Percentiles rank a stretch among this genome's conserved stretches.
Evolutionary conservation across 305 asterid species (phyloP).

Genomic region (Stenogyne calaminthoides): DNA sequence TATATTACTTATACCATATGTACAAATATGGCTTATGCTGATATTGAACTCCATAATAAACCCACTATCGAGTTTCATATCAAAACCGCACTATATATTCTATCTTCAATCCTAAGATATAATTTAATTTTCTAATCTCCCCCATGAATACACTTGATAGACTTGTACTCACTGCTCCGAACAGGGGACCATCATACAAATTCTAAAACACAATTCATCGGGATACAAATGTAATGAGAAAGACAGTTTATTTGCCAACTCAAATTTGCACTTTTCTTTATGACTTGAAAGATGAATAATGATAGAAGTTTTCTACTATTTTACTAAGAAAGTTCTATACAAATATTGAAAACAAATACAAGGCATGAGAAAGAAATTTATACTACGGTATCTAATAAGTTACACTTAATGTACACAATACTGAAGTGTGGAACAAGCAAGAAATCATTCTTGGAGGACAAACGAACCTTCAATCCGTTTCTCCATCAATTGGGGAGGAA

Average conservation of each 20-base stretch:
- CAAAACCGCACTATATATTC: too few relatives aligned
- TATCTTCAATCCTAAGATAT: too few relatives aligned
- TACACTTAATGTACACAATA: conserved; percentile 37
- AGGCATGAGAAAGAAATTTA: not conserved
- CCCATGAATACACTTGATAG: too few relatives aligned
- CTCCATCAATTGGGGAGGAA: conserved; percentile 58
- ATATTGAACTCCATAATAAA: too few relatives aligned
- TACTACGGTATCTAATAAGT: conserved; percentile 13
- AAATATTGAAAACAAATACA: conserved; percentile 23
- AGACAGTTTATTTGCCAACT: not conserved
- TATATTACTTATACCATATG: too few relatives aligned
- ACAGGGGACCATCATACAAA: too few relatives aligned
- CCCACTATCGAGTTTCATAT: too few relatives aligned
- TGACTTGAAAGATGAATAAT: not conserved
- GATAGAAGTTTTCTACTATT: not conserved
- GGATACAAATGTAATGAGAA: too few relatives aligned
- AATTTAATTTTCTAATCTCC: too few relatives aligned
- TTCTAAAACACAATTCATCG: too few relatives aligned
- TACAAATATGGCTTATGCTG: too few relatives aligned
- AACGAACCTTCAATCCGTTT: conserved; percentile 78
- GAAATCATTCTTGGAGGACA: conserved; percentile 64
- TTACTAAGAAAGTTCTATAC: conserved; percentile 26
- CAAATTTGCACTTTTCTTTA: not conserved
- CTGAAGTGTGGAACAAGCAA: conserved; percentile 19
- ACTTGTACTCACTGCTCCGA: too few relatives aligned